phyloP scores from a whole-genome alignment of 495 filamentous ascomycete genomes.

The Neurospora sp. region DNA sequence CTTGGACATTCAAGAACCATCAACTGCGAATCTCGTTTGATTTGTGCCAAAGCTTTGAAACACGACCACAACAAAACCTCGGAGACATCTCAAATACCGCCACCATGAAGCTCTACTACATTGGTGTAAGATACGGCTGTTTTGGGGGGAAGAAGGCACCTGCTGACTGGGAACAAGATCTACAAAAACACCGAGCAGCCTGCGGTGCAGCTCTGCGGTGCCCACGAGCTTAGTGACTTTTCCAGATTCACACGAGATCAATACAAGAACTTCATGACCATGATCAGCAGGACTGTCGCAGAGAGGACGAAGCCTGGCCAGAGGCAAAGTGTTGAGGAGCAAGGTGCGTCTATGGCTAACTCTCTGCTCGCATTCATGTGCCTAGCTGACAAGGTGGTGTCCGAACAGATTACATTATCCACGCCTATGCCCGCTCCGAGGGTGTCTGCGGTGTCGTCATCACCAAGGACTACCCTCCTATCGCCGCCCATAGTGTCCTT shows the following conservation, averaged over 20 bases:
- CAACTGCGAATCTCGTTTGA: neutral
- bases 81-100: constrained; percentile 8
- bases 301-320: constrained; percentile 78
- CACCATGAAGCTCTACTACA: constrained; percentile 80
- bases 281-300: constrained; percentile 62
- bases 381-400: neutral
- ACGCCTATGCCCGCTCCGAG: constrained; percentile 81
- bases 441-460: constrained; percentile 85
- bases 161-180: constrained; percentile 12
- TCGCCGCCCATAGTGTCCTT: constrained; percentile 90
- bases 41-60: neutral
- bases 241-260: constrained; percentile 67
- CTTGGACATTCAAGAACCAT: neutral
- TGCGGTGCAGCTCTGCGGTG: constrained; percentile 68
- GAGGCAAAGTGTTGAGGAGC: constrained; percentile 84
- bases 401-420: constrained; percentile 62
- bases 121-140: constrained; percentile 5
- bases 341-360: constrained; percentile 40
- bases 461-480: constrained; percentile 75
- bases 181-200: constrained; percentile 44
- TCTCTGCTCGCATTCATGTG: neutral
- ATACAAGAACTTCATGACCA: constrained; percentile 58
- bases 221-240: constrained; percentile 71
- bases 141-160: neutral
- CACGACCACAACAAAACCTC: neutral